A percentile compares a stretch with the other conserved stretches of the same genome.
Evolutionary conservation across 2,329 filamentous ascomycete genomes (phyloP).

Genomic region (Sporothrix variecibatus): DNA sequence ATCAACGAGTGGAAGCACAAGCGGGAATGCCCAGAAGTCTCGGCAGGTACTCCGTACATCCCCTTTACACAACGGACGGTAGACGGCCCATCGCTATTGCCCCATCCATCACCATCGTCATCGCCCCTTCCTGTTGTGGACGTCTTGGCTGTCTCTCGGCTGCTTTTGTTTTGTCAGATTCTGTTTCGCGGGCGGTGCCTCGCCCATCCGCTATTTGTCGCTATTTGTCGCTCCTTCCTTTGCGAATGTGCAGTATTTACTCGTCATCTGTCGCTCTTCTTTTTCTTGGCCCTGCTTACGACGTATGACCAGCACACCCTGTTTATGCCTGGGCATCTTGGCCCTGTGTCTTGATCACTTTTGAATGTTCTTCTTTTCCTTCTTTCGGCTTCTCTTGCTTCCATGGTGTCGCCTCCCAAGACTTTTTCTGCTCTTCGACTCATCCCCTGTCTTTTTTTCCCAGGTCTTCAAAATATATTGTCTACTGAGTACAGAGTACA

Average conservation of each 20-base stretch:
- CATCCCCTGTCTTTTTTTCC: neutral
- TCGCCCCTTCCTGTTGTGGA: slow-evolving; percentile 8
- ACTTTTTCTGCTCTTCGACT: neutral
- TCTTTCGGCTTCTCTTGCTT: slow-evolving; percentile 15
- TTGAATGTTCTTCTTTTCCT: neutral
- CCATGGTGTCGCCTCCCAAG: neutral
- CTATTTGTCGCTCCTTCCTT: neutral
- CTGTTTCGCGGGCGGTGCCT: slow-evolving; percentile 5
- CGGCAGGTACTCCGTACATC: slow-evolving; percentile 22
- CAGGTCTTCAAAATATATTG: neutral
- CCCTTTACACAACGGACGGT: neutral
- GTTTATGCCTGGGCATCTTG: slow-evolving; percentile 10
- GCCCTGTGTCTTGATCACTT: neutral
- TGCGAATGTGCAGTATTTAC: neutral
- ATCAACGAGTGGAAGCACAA: slow-evolving; percentile 10
- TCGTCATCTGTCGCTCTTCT: slow-evolving; percentile 4
- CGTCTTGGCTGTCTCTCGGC: slow-evolving; percentile 17
- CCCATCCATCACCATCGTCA: neutral
- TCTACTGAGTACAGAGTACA: no score
- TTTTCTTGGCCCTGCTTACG: slow-evolving; percentile 14
- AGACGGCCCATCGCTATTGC: neutral
- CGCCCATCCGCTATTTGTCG: neutral
- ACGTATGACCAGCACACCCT: slow-evolving; percentile 9
- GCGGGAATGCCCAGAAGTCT: slow-evolving; percentile 19
- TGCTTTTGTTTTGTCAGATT: neutral